Evolutionary conservation across 495 filamentous ascomycete genomes (phyloP).

Genomic region (Penicillium canariense): DNA sequence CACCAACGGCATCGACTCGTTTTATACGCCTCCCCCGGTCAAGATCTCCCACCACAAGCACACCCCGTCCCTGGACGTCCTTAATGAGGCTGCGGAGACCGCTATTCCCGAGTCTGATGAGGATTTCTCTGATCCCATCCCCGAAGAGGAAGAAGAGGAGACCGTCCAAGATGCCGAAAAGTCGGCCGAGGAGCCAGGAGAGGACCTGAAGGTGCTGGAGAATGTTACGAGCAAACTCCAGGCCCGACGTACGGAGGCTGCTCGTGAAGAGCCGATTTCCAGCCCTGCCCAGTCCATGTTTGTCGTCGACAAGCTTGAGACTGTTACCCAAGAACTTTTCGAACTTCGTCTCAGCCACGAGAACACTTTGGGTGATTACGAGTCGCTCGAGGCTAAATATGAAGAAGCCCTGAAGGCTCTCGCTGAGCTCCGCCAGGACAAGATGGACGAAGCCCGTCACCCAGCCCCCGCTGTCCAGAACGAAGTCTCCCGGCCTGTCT

Average conservation of each 20-base stretch:
- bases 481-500: slow-evolving; percentile 65
- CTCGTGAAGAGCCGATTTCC: slow-evolving; percentile 37
- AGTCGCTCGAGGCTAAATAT: slow-evolving; percentile 82
- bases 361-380: slow-evolving; percentile 73
- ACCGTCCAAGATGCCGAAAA: slow-evolving; percentile 18
- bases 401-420: slow-evolving; percentile 81
- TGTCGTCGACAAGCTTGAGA: slow-evolving; percentile 90
- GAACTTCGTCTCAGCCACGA: slow-evolving; percentile 91
- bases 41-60: slow-evolving; percentile 32
- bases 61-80: slow-evolving; percentile 42
- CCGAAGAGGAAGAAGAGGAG: slow-evolving; percentile 46
- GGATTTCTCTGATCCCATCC: slow-evolving; percentile 49
- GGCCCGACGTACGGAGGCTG: slow-evolving; percentile 19
- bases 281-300: slow-evolving; percentile 81
- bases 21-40: slow-evolving; percentile 8
- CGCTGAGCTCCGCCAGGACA: slow-evolving; percentile 74
- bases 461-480: slow-evolving; percentile 46
- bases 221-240: slow-evolving; percentile 30
- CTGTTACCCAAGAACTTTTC: slow-evolving; percentile 87
- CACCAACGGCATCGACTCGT: slow-evolving; percentile 24
- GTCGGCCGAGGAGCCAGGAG: slow-evolving; percentile 2
- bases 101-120: slow-evolving; percentile 57
- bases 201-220: slow-evolving; percentile 37
- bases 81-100: slow-evolving; percentile 50
- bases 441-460: slow-evolving; percentile 78